Base-by-base conservation (phyloP, 495 filamentous ascomycete genomes). In the Neurospora sp. region DNA sequence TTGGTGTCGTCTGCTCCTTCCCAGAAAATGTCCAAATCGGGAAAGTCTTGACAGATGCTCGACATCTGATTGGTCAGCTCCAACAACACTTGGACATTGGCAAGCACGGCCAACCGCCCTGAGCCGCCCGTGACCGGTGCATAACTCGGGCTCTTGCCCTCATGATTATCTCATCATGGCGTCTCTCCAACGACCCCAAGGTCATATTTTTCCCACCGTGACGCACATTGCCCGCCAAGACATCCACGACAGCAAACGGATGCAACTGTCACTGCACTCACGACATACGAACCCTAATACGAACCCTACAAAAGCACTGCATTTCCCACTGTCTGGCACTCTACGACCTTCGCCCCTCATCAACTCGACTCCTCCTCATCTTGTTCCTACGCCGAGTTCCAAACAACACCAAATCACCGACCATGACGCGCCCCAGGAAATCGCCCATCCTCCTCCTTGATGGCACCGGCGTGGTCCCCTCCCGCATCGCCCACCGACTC, bases 381-480 rank as follows among this genome's bases (percentile, higher is more conserved):
- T 53, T 12, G 46, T 22, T 31, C 27, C 2, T 31, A 31, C 27
- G 27, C 27, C 27, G 27, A 31, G 27, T 31, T 31, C 27, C 27
- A 35, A 18, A 66, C 12, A 31, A 31, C 7, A 66, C 14, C 31
- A 37, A 35, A 66, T 35, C 27, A 22, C 22, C 20, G 11, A 73
- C 22, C 40, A 69, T 71, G 70, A 27, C 70, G 9, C 37, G 18
- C 18, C n/a, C 48, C 27, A 16, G 22, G 14, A 72, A 42, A 37
- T 16, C 71, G 8, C 71, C 76, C 46, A 74, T 88, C 74, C 79
- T 88, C 20, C 73, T 88, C 14, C 78, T 82, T 3, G 87, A 86
- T 61, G 86, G 85, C 69, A 84, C 82, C 16, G 85, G 86, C 73
- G 87, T 85, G 42, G 78, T 85, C 18, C 82, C 83, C 59, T 77